phyloP scores from a whole-genome alignment of 2,329 filamentous ascomycete genomes.

The Colletotrichum sp. region DNA sequence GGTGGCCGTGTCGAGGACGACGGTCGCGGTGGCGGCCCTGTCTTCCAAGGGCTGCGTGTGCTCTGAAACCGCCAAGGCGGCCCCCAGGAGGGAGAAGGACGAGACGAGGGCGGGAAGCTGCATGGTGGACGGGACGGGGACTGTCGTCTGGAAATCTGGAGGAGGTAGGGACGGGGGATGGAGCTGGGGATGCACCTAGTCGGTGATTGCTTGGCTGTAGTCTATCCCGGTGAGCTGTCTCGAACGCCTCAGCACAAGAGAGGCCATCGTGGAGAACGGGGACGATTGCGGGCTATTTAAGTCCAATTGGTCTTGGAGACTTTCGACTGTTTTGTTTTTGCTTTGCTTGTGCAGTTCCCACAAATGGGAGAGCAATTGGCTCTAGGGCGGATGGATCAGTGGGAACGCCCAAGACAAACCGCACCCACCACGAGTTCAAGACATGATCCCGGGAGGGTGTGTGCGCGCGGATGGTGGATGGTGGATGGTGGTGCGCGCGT shows the following conservation, averaged over 20 bases:
- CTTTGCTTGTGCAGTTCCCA: not conserved
- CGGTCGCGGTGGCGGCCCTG: slow-evolving; percentile 15
- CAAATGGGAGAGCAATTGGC: not conserved
- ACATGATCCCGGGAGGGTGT: not conserved
- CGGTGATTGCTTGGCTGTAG: not conserved
- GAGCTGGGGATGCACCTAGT: not conserved
- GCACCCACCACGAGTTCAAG: not conserved
- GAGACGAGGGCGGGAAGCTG: slow-evolving; percentile 9
- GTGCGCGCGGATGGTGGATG: not conserved
- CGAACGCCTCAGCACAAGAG: not conserved
- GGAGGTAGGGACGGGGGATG: not conserved
- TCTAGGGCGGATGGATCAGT: not conserved
- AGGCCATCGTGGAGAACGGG: not conserved
- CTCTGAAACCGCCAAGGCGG: slow-evolving; percentile 4
- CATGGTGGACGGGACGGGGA: not conserved
- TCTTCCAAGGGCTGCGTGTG: slow-evolving; percentile 8
- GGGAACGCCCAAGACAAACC: not conserved
- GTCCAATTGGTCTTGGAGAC: not conserved
- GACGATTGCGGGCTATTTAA: slow-evolving; percentile 3
- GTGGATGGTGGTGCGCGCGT: not conserved
- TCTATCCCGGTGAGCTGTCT: not conserved
- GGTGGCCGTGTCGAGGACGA: slow-evolving; percentile 24
- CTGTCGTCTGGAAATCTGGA: not conserved
- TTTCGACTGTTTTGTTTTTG: not conserved
- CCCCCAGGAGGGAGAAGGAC: slow-evolving; percentile 9